Evolutionary conservation across 371 early-diverging fungal species (phyloP).

Genomic region (Mortierella sp.): DNA sequence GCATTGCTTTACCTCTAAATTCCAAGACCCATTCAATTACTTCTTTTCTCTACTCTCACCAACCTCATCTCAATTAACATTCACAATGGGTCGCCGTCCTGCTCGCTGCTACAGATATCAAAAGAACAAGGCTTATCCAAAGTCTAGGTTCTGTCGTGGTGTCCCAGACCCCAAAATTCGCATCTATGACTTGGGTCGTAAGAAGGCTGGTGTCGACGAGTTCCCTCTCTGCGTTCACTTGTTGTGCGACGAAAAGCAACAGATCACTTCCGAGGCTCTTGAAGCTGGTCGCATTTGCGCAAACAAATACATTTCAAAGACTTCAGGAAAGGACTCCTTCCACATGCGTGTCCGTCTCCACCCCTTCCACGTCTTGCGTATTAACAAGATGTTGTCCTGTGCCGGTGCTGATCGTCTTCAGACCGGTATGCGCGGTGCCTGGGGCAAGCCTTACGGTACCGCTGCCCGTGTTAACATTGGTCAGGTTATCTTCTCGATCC

Average conservation of each 20-base stretch:
- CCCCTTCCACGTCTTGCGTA: conserved; percentile 99
- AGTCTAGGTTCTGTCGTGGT: conserved; percentile 99
- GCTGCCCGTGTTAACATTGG: conserved; percentile 99
- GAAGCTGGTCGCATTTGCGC: conserved; percentile 99
- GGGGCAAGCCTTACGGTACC: conserved; percentile 99
- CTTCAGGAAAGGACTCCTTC: conserved; percentile 99
- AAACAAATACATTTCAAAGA: conserved; percentile 99
- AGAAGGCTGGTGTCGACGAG: conserved; percentile 99
- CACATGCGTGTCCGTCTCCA: conserved; percentile 99
- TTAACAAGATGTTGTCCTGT: conserved; percentile 99
- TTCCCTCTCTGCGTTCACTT: conserved; percentile 99
- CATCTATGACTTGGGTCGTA: conserved; percentile 99
- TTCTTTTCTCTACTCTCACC: not conserved
- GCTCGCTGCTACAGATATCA: conserved; percentile 99
- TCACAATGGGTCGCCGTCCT: conserved; percentile 99
- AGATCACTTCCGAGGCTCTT: conserved; percentile 99
- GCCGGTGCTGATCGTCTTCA: conserved; percentile 99
- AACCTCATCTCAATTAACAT: not conserved
- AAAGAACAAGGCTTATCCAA: conserved; percentile 99
- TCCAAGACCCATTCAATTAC: not conserved
- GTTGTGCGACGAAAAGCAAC: conserved; percentile 99
- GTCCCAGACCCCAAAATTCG: conserved; percentile 99
- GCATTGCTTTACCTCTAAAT: not conserved
- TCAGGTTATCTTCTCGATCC: conserved; percentile 98
- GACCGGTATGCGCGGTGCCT: conserved; percentile 99